phyloP scores from a whole-genome alignment of 768 basidiomycete genomes.

The Leccinum ochraceum region DNA sequence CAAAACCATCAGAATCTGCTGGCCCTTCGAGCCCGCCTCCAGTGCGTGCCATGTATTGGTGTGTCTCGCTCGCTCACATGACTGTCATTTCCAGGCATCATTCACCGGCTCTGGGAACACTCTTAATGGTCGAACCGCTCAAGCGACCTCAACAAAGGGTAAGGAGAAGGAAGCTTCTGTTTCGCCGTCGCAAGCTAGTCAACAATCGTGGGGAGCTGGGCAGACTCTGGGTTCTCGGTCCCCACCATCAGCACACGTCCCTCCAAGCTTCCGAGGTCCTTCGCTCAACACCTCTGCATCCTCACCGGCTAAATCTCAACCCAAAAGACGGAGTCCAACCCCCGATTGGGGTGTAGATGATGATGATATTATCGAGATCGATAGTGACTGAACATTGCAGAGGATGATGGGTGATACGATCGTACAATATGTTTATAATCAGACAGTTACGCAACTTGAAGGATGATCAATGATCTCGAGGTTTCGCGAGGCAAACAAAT shows the following conservation, averaged over 20 bases:
- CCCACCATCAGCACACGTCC: slow-evolving; percentile 25
- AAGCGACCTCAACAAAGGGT: slow-evolving; percentile 45
- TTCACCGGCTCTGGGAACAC: slow-evolving; percentile 72
- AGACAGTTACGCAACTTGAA: neutral
- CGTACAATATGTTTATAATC: slow-evolving; percentile 15
- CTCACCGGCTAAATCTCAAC: slow-evolving; percentile 40
- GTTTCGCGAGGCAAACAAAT: slow-evolving; percentile 2
- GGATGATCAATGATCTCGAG: neutral
- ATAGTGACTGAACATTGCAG: slow-evolving; percentile 59
- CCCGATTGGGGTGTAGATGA: slow-evolving; percentile 86
- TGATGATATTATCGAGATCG: slow-evolving; percentile 81
- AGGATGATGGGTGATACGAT: neutral
- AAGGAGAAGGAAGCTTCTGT: slow-evolving; percentile 49
- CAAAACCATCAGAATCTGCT: slow-evolving; percentile 26
- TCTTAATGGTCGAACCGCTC: slow-evolving; percentile 53
- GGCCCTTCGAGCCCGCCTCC: slow-evolving; percentile 31
- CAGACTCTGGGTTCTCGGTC: slow-evolving; percentile 48
- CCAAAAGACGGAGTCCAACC: slow-evolving; percentile 57
- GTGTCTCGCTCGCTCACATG: neutral
- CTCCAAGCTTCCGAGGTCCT: slow-evolving; percentile 36
- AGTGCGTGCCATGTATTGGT: slow-evolving; percentile 22
- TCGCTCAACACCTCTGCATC: slow-evolving; percentile 53
- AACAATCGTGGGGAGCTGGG: slow-evolving; percentile 47
- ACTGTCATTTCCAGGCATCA: slow-evolving; percentile 33
- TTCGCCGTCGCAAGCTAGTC: slow-evolving; percentile 31